Conservation (phyloP, 305 asterid species). For the Solanum hybrid region DNA sequence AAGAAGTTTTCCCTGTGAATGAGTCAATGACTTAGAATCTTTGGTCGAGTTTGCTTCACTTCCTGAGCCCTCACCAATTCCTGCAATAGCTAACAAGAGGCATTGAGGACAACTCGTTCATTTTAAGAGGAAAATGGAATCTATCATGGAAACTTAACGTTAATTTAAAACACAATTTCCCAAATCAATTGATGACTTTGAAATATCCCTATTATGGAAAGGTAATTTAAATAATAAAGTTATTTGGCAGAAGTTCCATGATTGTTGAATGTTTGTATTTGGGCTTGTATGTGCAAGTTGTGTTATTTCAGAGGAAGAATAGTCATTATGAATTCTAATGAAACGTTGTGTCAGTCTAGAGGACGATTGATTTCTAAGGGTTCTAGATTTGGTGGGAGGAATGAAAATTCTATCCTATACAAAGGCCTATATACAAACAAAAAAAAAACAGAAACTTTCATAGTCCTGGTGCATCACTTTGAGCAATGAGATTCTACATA, state of each 20-base stretch:
- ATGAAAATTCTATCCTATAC: too few relatives aligned
- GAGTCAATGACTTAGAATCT: background rate
- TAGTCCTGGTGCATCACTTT: background rate
- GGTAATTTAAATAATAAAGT: background rate
- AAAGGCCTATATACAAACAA: background rate
- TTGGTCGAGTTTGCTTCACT: background rate
- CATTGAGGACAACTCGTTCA: background rate
- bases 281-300: background rate
- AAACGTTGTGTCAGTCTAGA: background rate
- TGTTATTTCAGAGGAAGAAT: background rate
- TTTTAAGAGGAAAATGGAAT: background rate
- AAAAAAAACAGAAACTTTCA: background rate
- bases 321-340: background rate
- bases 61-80: background rate
- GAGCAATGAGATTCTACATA: background rate
- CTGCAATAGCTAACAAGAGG: background rate
- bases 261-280: background rate
- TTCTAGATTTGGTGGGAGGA: background rate
- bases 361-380: background rate
- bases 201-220: background rate
- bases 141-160: background rate
- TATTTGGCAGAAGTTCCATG: background rate
- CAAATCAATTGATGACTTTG: background rate
- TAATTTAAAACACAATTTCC: background rate
- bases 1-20: background rate